These are phyloP conservation scores for Hypericum perforatum DNA, from an alignment of 345 rosid species.

Conservation along the genomic window DNA sequence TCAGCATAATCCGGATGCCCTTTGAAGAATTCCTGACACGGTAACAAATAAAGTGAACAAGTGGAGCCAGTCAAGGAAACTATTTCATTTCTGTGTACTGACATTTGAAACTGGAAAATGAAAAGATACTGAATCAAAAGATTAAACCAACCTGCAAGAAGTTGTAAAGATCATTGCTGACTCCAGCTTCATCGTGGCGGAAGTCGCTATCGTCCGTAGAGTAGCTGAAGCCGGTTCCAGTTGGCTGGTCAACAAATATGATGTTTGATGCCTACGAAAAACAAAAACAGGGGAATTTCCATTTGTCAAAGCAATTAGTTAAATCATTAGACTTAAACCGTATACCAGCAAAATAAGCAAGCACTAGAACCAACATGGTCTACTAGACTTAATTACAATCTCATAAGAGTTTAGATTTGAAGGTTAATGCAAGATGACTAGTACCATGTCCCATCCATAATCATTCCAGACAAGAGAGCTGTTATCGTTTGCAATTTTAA, in stretches of 20 bases:
- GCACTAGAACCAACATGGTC: too few relatives aligned
- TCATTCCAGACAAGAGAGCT: constrained; percentile 74
- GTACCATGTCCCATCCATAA: constrained; percentile 71
- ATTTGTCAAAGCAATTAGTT: too few relatives aligned
- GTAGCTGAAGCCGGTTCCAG: constrained; percentile 86
- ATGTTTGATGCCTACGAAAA: constrained; percentile 54
- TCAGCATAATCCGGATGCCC: constrained; percentile 45
- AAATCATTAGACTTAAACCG: too few relatives aligned
- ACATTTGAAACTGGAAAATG: too few relatives aligned
- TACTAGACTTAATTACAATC: too few relatives aligned
- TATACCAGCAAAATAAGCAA: too few relatives aligned
- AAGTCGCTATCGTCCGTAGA: constrained; percentile 38
- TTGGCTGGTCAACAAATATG: constrained; percentile 76
- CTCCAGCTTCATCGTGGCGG: constrained; percentile 56
- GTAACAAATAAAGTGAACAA: background rate
- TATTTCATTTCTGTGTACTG: background rate
- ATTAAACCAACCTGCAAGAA: constrained; percentile 65
- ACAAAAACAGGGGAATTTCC: too few relatives aligned
- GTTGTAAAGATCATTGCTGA: constrained; percentile 69
- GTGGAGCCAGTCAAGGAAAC: too few relatives aligned
- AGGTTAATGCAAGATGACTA: too few relatives aligned
- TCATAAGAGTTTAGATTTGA: too few relatives aligned
- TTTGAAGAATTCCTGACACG: constrained; percentile 53
- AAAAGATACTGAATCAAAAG: background rate
- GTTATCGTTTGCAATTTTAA: constrained; percentile 34